Evolutionary conservation across 225 moss, liverwort and hornwort genomes (phyloP), one percentile per base, ranked within the genome.

Genomic region (Physcomitrellopsis africana): DNA sequence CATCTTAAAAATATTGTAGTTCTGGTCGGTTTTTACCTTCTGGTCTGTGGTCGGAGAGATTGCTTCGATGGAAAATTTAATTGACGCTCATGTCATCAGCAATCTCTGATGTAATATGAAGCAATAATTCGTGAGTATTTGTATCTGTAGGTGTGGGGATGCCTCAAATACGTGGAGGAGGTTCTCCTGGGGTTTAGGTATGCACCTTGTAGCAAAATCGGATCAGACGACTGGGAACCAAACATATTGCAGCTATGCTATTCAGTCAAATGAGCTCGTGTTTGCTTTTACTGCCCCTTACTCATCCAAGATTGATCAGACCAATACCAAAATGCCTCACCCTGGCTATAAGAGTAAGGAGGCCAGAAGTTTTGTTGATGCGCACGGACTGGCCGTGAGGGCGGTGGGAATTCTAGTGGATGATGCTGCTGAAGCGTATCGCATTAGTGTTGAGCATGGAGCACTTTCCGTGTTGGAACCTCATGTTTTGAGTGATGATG

Each of bases 141-240:
- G 66, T 43, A 18, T 72, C 7, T 70, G 68, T 72, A 88, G 85
- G 85, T 95, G 95, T 48, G 99, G 95, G 26, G 99, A 99, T 83
- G 99, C 99, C 22, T 90, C 90, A 45, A 99, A 95, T 60, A 84
- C 95, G 0, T 99, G 92, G 92, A 82, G 94, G 14, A 87, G 99
- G 63, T 95, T 99, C 69, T 73, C 93, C 27, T 95, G 99, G 99
- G 99, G 99, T 55, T 84, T 99, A 73, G 99, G 99, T 19, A 93
- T 99, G 99, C 90, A 92, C 74, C 87, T 99, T 1, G 99, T 99
- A 8, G 99, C 89, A 7, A 95, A 95, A 69, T 95, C 93, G 32
- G 99, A 99, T 58, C 99, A 95, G 61, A 93, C 86, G 4, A 99
- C 95, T 1, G 93, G 99, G 20, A 99, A 99, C 41, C 95, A 95